phyloP scores from a whole-genome alignment of 768 basidiomycete genomes.

The Phaffia australis region DNA sequence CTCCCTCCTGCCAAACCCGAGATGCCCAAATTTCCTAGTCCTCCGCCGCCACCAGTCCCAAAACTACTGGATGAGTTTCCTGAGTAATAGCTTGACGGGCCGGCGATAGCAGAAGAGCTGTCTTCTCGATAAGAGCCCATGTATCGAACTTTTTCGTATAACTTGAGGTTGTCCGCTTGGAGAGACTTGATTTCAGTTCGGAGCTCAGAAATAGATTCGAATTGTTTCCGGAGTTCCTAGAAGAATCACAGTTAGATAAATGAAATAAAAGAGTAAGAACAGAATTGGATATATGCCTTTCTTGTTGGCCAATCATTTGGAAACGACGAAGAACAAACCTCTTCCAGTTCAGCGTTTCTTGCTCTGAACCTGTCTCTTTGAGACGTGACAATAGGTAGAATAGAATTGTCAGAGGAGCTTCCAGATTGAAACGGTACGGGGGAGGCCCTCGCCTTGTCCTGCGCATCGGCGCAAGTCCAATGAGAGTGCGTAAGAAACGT shows the following conservation, averaged over 20 bases:
- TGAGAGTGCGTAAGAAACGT: not conserved
- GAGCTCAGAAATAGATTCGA: constrained; percentile 86
- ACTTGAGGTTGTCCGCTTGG: constrained; percentile 88
- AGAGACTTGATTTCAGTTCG: constrained; percentile 81
- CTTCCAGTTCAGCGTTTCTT: constrained; percentile 92
- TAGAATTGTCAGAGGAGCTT: constrained; percentile 65
- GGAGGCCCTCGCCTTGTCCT: constrained; percentile 38
- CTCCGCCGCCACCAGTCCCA: constrained; percentile 8
- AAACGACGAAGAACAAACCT: constrained; percentile 45
- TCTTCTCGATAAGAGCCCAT: constrained; percentile 94
- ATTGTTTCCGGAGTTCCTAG: constrained; percentile 89
- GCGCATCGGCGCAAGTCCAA: not conserved
- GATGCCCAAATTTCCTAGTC: not conserved
- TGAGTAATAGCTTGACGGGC: not conserved
- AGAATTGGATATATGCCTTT: not conserved
- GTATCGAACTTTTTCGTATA: constrained; percentile 97
- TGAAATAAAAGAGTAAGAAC: not conserved
- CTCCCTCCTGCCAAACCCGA: constrained; percentile 14
- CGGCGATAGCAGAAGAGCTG: not conserved
- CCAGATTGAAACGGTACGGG: constrained; percentile 60
- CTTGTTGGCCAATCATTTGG: not conserved
- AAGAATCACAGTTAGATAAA: not conserved
- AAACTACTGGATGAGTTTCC: constrained; percentile 3
- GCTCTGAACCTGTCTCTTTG: constrained; percentile 97
- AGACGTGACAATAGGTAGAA: constrained; percentile 94